Evolutionary conservation across 306 rosid species (phyloP), one percentile per base, ranked within the genome.

Genomic region (Cucurbita maxima): DNA sequence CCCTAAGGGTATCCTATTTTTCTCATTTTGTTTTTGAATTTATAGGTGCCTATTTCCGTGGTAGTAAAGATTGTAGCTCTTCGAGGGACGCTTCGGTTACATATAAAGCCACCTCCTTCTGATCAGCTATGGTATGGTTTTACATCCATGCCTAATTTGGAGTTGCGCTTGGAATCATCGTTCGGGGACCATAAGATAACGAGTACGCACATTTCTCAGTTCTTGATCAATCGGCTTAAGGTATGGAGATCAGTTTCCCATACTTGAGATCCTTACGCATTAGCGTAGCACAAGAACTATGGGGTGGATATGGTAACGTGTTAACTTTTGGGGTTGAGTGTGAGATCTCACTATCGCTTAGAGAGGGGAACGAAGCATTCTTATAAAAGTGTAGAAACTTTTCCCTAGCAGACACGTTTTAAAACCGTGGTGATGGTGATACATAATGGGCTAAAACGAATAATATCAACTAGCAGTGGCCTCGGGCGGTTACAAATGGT

Each of bases 101-200:
- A 87, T 67, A 84, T 94, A 84, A 94, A 91, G 83, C 96, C 97
- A 11, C 99, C 99, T 78, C 99, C 99, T 54, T 86, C 96, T 18
- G 97, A 94, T 84, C 92, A 84, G 51, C 59, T 94, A 77, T 94
- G 99, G 97, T 86, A 82, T 79, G 80, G 88, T 79, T 94, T 94
- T 85, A 94, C 97, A 59, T 91, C 83, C 75, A 91, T 94, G 99
- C 99, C 99, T 8, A 86, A 89, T 66, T 78, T 94, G 53, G 92
- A 87, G 67, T 85, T 94, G 76, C 83, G 74, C 81, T 64, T 91
- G 89, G 99, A 85, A 77, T 91, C 99, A 4, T 81, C 84, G 66
- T 80, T 91, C 55, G 97, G 99, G 72, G 99, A 90, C 37, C 99
- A 38, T 80, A 94, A 86, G 87, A 86, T 94, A 75, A 82, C 92